Evolutionary conservation across 2,329 filamentous ascomycete species (phyloP).

Genomic region (Alternaria longipes): DNA sequence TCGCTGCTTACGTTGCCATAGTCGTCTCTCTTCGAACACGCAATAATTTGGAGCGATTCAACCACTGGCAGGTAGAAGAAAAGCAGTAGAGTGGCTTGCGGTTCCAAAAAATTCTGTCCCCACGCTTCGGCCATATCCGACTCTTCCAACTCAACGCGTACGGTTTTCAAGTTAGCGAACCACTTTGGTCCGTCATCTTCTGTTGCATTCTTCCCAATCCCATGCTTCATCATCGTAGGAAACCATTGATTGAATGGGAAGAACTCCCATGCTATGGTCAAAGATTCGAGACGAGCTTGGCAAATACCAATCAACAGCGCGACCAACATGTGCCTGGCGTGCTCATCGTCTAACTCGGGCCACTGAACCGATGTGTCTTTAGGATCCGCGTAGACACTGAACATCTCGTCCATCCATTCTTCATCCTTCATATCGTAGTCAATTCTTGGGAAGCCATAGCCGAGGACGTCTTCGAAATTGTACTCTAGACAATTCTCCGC

Average conservation of each 20-base stretch:
- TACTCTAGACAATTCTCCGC: neutral
- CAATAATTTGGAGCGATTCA: constrained; percentile 1
- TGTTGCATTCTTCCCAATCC: too few relatives aligned
- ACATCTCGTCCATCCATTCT: neutral
- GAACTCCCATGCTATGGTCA: neutral
- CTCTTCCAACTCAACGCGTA: too few relatives aligned
- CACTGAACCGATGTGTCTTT: neutral
- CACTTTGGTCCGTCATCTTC: too few relatives aligned
- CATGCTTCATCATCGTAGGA: too few relatives aligned
- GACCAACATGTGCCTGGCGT: neutral
- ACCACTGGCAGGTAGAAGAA: constrained; percentile 4
- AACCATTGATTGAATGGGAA: neutral
- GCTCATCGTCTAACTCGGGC: neutral
- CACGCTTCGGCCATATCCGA: too few relatives aligned
- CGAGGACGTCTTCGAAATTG: neutral
- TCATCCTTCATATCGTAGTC: neutral
- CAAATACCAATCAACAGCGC: neutral
- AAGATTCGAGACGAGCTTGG: neutral
- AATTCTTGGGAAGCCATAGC: neutral
- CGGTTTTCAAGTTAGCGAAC: too few relatives aligned
- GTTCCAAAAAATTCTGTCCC: too few relatives aligned
- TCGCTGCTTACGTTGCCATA: neutral
- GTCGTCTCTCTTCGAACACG: neutral
- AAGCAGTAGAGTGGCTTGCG: neutral
- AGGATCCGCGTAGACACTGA: neutral